Evolutionary conservation across 1,139 yeast genomes (phyloP), one percentile per base, ranked within the genome.

Genomic region (Kodamaea sp.): DNA sequence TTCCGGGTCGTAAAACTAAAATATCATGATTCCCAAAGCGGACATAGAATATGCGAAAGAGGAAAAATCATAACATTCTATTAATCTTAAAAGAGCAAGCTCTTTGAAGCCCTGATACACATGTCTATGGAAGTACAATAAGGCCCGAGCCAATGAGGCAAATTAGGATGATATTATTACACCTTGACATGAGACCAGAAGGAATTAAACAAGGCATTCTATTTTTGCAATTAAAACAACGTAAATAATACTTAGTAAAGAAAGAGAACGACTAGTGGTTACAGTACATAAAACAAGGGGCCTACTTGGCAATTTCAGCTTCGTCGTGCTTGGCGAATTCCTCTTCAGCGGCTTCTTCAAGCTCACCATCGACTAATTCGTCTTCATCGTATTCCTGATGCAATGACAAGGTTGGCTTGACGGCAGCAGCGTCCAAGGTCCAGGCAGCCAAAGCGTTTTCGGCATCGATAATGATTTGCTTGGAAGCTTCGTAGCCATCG

Each of bases 401-500:
- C 61, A 89, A 81, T 35, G 95, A 84, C 57, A 90, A 76, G 44
- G 96, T 80, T 53, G 97, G 97, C 77, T 86, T 90, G 55, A 90
- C 96, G 50, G 82, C 89, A 50, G 97, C 96, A 54, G 87, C 79
- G 68, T 90, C 97, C 59, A 89, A 76, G 51, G 97, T 92, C 98
- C 97, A 92, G 49, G 89, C 80, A 51, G 94, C 92, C 61, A 92
- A 79, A 41, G 97, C 96, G 53, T 83, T 85, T 74, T 92, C 98
- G 51, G 96, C 95, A 65, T 92, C 98, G 59, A 89, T 85, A 57
- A 92, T 88, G 67, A 92, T 89, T 75, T 92, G 97, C 77, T 90
- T 90, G 42, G 97, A 86, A 38, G 96, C 96, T 63, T 92, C 97
- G 67, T 89, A 90, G 51, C 98, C 97, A 59, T 92, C 97, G 66